phyloP scores from a whole-genome alignment of 768 basidiomycete species.

The Lanmaoa pseudosensibilis region DNA sequence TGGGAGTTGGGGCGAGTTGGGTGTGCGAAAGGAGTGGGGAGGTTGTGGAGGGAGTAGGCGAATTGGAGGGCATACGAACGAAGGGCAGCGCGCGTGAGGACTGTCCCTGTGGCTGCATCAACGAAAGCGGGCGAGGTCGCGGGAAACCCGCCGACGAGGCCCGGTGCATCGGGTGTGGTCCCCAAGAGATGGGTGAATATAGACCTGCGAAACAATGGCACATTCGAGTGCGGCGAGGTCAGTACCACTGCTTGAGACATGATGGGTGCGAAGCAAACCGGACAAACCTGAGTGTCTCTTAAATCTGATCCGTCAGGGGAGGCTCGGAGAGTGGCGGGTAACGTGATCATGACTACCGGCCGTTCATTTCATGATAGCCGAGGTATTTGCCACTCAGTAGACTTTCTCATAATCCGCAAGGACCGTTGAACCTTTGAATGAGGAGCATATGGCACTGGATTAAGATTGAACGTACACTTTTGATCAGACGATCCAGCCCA shows the following conservation, averaged over 20 bases:
- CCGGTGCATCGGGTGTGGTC: constrained; percentile 12
- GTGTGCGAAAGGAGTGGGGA: constrained; percentile 46
- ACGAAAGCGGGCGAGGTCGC: constrained; percentile 56
- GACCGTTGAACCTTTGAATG: no score
- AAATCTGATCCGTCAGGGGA: no score
- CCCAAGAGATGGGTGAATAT: constrained; percentile 35
- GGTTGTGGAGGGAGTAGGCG: constrained; percentile 54
- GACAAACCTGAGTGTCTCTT: not conserved
- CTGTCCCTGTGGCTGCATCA: constrained; percentile 59
- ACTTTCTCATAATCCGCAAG: no score
- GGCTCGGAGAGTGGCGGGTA: no score
- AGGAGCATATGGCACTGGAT: no score
- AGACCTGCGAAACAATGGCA: constrained; percentile 26
- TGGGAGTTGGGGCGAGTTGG: constrained; percentile 43
- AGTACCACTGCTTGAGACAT: constrained; percentile 25
- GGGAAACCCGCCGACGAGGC: constrained; percentile 43
- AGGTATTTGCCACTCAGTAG: no score
- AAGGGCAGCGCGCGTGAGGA: constrained; percentile 55
- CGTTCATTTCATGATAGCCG: no score
- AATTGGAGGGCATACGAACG: constrained; percentile 55
- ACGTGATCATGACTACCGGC: no score
- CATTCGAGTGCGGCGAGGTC: constrained; percentile 20
- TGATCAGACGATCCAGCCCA: no score
- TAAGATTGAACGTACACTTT: no score
- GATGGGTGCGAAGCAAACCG: not conserved